phyloP scores from a whole-genome alignment of 2,329 filamentous ascomycete genomes.

The Alternaria hordeiaustralica region DNA sequence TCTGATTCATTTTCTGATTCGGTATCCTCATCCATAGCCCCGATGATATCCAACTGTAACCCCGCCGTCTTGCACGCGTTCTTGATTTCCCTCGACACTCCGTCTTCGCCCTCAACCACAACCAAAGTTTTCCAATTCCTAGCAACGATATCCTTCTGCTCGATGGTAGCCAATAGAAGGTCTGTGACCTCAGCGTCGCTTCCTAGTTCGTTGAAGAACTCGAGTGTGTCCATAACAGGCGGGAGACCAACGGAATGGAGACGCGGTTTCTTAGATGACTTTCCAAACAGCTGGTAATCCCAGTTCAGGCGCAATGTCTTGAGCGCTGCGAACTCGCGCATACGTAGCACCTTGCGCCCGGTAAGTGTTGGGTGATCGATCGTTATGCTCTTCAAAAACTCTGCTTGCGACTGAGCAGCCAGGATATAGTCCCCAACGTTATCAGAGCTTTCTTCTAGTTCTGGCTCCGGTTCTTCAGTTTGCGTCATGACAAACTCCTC shows the following conservation, averaged over 20 bases:
- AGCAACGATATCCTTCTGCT: slow-evolving; percentile 36
- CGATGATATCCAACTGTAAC: slow-evolving; percentile 57
- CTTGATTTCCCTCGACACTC: slow-evolving; percentile 31
- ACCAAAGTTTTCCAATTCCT: slow-evolving; percentile 33
- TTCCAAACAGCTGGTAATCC: slow-evolving; percentile 43
- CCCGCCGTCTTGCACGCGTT: slow-evolving; percentile 29
- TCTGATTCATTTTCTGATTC: background rate
- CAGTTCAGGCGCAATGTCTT: slow-evolving; percentile 37
- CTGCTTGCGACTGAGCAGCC: slow-evolving; percentile 35
- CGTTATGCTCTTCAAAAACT: slow-evolving; percentile 37
- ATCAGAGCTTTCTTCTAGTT: slow-evolving; percentile 42
- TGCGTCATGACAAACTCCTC: slow-evolving; percentile 45
- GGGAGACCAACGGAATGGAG: slow-evolving; percentile 41
- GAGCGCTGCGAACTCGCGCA: slow-evolving; percentile 36
- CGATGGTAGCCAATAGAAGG: slow-evolving; percentile 33
- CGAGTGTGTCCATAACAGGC: slow-evolving; percentile 34
- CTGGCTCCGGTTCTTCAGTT: slow-evolving; percentile 36
- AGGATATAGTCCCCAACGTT: slow-evolving; percentile 42
- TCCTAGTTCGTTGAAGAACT: slow-evolving; percentile 43
- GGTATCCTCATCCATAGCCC: slow-evolving; percentile 38
- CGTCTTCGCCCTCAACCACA: slow-evolving; percentile 33
- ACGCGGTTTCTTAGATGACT: slow-evolving; percentile 40
- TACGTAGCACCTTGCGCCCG: slow-evolving; percentile 37
- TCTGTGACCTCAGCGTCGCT: slow-evolving; percentile 40
- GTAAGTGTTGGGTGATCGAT: slow-evolving; percentile 38